These are phyloP conservation scores for Phialophora chinensis DNA, from an alignment of 2,329 filamentous ascomycete species.

Conservation along the genomic window DNA sequence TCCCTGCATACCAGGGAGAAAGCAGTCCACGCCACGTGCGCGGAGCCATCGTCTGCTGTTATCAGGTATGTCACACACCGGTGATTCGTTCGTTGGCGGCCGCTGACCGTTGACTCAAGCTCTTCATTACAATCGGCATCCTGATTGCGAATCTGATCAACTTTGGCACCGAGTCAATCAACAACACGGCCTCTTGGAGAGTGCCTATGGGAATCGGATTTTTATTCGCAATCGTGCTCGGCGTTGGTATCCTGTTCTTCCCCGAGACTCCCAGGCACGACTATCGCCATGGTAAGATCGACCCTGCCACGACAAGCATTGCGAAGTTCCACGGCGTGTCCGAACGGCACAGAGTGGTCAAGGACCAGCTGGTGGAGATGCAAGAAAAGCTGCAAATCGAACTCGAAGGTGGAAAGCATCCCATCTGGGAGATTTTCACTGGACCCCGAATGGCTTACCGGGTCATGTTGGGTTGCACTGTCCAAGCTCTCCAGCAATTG, in stretches of 20 bases:
- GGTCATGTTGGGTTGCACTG: conserved; percentile 48
- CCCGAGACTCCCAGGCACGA: conserved; percentile 64
- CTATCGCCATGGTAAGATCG: conserved; percentile 59
- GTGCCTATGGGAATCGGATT: conserved; percentile 63
- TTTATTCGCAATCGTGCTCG: conserved; percentile 61
- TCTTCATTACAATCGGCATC: conserved; percentile 58
- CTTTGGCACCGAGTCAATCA: conserved; percentile 51
- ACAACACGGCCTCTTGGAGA: conserved; percentile 54
- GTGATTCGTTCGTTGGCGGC: neutral
- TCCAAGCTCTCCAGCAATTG: conserved; percentile 54
- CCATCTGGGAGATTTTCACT: conserved; percentile 48
- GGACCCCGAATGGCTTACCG: conserved; percentile 53
- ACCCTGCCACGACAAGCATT: conserved; percentile 57
- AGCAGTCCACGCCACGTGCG: conserved; percentile 55
- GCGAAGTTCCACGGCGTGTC: conserved; percentile 61
- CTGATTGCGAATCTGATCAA: conserved; percentile 57
- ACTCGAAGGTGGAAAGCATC: conserved; percentile 45
- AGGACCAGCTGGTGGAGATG: conserved; percentile 62
- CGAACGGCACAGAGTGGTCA: conserved; percentile 58
- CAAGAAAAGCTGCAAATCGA: conserved; percentile 62
- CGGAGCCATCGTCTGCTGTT: conserved; percentile 54
- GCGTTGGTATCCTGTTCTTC: conserved; percentile 60
- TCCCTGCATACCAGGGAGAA: conserved; percentile 57
- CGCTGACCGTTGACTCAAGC: conserved; percentile 26
- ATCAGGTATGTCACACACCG: conserved; percentile 45